These are phyloP conservation scores for Geotrichum klebahnii DNA, from an alignment of 1,139 yeast species.

Conservation along the genomic window DNA sequence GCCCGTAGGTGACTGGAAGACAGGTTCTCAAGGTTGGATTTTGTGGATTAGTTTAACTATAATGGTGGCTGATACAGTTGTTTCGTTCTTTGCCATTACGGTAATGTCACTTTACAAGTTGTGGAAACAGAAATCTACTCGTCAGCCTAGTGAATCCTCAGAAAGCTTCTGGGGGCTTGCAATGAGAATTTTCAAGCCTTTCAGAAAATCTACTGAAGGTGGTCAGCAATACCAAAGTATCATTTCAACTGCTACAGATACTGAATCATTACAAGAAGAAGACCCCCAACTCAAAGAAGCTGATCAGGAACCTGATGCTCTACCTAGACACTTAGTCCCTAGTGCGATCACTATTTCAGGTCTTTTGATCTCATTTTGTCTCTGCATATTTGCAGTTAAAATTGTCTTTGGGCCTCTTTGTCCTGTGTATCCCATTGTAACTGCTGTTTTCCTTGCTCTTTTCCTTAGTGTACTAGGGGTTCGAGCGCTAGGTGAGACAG, in stretches of 20 bases:
- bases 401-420: slow-evolving; percentile 64
- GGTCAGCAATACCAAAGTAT: not conserved
- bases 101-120: slow-evolving; percentile 28
- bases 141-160: not conserved
- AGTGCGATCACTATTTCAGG: slow-evolving; percentile 55
- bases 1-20: slow-evolving; percentile 83
- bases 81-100: slow-evolving; percentile 68
- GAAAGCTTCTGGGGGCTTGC: slow-evolving; percentile 4
- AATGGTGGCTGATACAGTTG: slow-evolving; percentile 88
- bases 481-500: slow-evolving; percentile 93
- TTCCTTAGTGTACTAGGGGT: slow-evolving; percentile 81
- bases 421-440: slow-evolving; percentile 64
- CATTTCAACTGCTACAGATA: not conserved
- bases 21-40: slow-evolving; percentile 96
- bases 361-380: slow-evolving; percentile 55
- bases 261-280: not conserved
- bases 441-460: slow-evolving; percentile 71
- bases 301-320: slow-evolving; percentile 42
- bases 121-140: not conserved
- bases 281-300: slow-evolving; percentile 24
- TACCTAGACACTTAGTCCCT: slow-evolving; percentile 50
- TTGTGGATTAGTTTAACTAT: slow-evolving; percentile 89
- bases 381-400: slow-evolving; percentile 63
- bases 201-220: not conserved
- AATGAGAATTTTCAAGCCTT: slow-evolving; percentile 2